phyloP scores from a whole-genome alignment of 2,329 filamentous ascomycete genomes.

The Lomentospora prolificans region DNA sequence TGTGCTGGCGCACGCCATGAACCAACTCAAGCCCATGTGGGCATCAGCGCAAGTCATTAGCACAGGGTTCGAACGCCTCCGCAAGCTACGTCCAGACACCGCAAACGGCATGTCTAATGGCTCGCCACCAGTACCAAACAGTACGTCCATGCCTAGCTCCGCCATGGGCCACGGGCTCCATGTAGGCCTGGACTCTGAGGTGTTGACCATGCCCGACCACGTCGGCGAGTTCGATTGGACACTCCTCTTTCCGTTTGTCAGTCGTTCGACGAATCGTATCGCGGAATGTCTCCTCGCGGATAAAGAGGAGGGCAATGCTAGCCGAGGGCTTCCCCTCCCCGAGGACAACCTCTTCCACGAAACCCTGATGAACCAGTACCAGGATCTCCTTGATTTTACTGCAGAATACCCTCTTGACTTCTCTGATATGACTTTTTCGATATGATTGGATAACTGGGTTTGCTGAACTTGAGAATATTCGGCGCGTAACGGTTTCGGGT shows the following conservation, averaged over 20 bases:
- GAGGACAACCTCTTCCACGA: conserved; percentile 16
- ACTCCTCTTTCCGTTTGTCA: conserved; percentile 24
- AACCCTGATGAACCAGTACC: conserved; percentile 16
- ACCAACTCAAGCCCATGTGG: conserved; percentile 25
- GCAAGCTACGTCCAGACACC: conserved; percentile 5
- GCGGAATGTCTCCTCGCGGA: conserved; percentile 17
- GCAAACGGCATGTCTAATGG: background rate
- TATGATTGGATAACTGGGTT: background rate
- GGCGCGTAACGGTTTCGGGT: too few relatives aligned
- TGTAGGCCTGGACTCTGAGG: background rate
- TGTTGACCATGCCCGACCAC: background rate
- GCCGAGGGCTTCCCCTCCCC: conserved; percentile 14
- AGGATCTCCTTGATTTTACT: conserved; percentile 14
- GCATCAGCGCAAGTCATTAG: conserved; percentile 24
- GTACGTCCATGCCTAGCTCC: background rate
- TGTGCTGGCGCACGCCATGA: conserved; percentile 20
- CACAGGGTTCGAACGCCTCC: conserved; percentile 20
- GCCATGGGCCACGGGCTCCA: background rate
- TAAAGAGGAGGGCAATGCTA: conserved; percentile 13
- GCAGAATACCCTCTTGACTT: conserved; percentile 12
- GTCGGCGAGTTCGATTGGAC: conserved; percentile 21
- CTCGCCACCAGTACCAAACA: background rate
- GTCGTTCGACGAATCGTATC: conserved; percentile 19
- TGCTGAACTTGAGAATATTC: too few relatives aligned
- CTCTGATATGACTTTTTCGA: background rate